Conservation (phyloP, 1,284 basidiomycete species). For the Leccinum cinnamomeum region DNA sequence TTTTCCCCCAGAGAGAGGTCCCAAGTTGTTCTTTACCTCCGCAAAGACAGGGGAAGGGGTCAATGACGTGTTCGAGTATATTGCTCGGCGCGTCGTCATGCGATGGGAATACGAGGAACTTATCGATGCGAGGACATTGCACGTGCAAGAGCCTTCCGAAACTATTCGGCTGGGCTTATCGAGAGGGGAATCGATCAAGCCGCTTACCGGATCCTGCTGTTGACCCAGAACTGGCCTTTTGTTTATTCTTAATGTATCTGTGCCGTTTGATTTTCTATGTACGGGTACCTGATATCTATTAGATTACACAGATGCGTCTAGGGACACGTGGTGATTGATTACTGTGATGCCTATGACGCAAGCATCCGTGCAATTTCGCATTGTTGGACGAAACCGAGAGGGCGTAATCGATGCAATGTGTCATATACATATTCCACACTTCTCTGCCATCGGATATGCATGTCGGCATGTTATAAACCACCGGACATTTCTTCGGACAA, state of each 20-base stretch:
- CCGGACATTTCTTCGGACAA: not conserved
- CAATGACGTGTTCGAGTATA: conserved; percentile 64
- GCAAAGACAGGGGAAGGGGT: conserved; percentile 76
- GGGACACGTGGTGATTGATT: not conserved
- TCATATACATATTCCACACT: not conserved
- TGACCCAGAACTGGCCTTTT: conserved; percentile 1
- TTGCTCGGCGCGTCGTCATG: conserved; percentile 56
- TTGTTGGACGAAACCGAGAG: not conserved
- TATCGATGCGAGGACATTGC: conserved; percentile 27
- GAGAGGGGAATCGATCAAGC: conserved; percentile 10
- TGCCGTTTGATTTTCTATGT: not conserved
- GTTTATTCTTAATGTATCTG: conserved; percentile 21
- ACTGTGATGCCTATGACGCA: not conserved
- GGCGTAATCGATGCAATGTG: not conserved
- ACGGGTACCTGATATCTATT: not conserved
- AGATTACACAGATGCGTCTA: not conserved
- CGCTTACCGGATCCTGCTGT: conserved; percentile 20
- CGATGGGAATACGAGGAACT: conserved; percentile 64
- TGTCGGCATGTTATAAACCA: not conserved
- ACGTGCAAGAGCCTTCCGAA: conserved; percentile 21
- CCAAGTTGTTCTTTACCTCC: conserved; percentile 67
- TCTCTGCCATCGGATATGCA: not conserved
- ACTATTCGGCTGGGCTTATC: conserved; percentile 28
- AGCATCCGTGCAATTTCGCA: not conserved
- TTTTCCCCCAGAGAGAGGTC: conserved; percentile 47